Base-by-base conservation (phyloP, 805 yeast genomes). In the Wickerhamiella nectarea region DNA sequence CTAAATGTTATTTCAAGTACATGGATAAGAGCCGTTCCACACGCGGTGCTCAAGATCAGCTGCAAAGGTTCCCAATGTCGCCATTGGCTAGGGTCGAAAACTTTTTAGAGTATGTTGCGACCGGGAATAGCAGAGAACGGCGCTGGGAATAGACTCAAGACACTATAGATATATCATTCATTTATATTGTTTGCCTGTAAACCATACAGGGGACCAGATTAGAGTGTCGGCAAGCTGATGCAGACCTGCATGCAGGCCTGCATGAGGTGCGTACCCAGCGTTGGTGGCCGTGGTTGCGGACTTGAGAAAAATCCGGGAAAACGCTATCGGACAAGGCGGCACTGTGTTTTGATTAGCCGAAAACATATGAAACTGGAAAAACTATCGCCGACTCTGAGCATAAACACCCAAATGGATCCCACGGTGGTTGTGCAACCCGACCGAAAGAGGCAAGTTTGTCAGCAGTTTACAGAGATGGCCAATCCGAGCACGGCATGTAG, bases 401-500 rank as follows among this genome's bases (percentile, higher is more conserved):
- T n/a, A n/a, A n/a, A n/a, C n/a, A n/a, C n/a, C n/a, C n/a, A n/a
- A n/a, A n/a, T n/a, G n/a, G n/a, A n/a, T n/a, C n/a, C 31, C 8
- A 28, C 31, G 31, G 31, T 28, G 31, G 31, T 28, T 11, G 31
- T 28, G 31, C 31, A 28, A 15, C 6, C 31, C 31, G 31, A n/a
- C 31, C 31, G n/a, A 28, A 28, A 28, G 31, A 28, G 31, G 31
- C 31, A 28, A 28, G 31, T 28, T 28, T 28, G 31, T 21, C 26
- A n/a, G 12, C 33, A 28, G 31, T 28, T 28, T 28, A 28, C 31
- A 28, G 31, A 12, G 31, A 28, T 34, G 43, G 31, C 49, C 49
- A 46, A 46, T 46, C 44, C 44, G 43, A 43, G 44, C 37, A n/a
- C 46, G 44, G 42, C 25, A 46, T 46, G 46, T 34, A 28, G 38